These are phyloP conservation scores for Cercophora sp. DNA, from an alignment of 495 filamentous ascomycete genomes.

Conservation along the genomic window DNA sequence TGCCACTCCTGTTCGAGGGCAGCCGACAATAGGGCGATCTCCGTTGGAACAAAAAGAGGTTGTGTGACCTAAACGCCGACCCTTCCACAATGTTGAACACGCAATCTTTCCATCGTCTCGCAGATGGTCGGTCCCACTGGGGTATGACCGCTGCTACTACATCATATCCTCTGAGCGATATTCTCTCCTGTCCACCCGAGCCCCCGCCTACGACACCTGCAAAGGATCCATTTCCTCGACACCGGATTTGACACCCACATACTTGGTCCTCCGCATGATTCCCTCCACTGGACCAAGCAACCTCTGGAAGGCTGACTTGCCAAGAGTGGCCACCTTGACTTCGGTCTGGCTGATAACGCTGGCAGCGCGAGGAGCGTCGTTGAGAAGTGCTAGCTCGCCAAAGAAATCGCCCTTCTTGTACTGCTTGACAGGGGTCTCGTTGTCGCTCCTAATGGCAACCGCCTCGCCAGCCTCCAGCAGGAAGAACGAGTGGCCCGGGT, in stretches of 20 bases:
- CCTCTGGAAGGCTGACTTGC: conserved; percentile 91
- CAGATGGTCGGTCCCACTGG: no score
- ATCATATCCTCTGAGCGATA: no score
- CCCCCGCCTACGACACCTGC: conserved; percentile 24
- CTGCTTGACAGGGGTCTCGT: conserved; percentile 61
- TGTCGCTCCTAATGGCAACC: conserved; percentile 71
- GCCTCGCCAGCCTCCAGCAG: conserved; percentile 86
- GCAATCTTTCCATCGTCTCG: background rate
- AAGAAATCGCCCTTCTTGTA: conserved; percentile 95
- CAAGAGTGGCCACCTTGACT: conserved; percentile 91
- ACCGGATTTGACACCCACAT: conserved; percentile 47
- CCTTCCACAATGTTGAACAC: background rate
- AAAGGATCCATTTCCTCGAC: conserved; percentile 53
- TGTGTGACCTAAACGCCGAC: conserved; percentile 23
- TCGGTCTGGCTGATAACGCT: conserved; percentile 76
- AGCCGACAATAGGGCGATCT: conserved; percentile 9
- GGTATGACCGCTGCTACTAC: no score
- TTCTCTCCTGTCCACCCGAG: no score
- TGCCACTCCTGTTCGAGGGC: no score
- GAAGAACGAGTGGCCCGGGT: conserved; percentile 89
- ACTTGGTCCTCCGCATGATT: conserved; percentile 79
- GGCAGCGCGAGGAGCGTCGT: conserved; percentile 91
- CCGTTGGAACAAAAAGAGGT: conserved; percentile 11
- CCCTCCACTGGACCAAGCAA: conserved; percentile 88
- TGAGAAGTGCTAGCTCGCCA: conserved; percentile 87